Conservation (phyloP, 2,329 filamentous ascomycete genomes). For the Waltergamsia citrina region DNA sequence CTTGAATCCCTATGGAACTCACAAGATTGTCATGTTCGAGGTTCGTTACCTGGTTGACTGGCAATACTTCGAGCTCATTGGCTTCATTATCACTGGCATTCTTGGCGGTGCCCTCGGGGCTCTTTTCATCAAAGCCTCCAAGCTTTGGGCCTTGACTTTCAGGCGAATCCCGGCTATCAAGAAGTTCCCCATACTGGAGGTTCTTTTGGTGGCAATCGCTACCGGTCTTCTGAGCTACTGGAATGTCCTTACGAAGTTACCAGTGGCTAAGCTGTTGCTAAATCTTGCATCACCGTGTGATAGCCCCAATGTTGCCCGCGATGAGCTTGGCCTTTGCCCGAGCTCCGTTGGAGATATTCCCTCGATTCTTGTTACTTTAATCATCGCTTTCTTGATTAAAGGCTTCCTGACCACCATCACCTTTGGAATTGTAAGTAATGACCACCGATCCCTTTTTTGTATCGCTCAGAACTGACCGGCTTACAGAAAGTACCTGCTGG, state of each 20-base stretch:
- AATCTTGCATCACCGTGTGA: slow-evolving; percentile 87
- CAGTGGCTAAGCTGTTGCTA: slow-evolving; percentile 82
- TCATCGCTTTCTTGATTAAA: slow-evolving; percentile 81
- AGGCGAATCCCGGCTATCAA: slow-evolving; percentile 75
- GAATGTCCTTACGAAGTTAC: slow-evolving; percentile 82
- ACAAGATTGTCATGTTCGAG: slow-evolving; percentile 94
- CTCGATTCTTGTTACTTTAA: slow-evolving; percentile 59
- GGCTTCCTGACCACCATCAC: slow-evolving; percentile 80
- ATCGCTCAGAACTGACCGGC: slow-evolving; percentile 10
- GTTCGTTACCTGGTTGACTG: slow-evolving; percentile 86
- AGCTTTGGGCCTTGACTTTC: slow-evolving; percentile 83
- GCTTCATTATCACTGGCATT: slow-evolving; percentile 78
- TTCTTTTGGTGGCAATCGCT: slow-evolving; percentile 74
- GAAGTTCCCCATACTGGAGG: slow-evolving; percentile 74
- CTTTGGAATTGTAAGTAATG: slow-evolving; percentile 65
- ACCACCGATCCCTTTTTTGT: no score
- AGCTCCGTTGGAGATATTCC: slow-evolving; percentile 65
- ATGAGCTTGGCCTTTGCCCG: slow-evolving; percentile 70
- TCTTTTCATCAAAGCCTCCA: slow-evolving; percentile 92
- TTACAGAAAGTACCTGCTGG: slow-evolving; percentile 79
- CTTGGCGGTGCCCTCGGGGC: slow-evolving; percentile 80
- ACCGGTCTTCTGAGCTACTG: slow-evolving; percentile 86
- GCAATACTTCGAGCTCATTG: slow-evolving; percentile 83
- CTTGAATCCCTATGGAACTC: slow-evolving; percentile 88
- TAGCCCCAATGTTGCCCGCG: slow-evolving; percentile 51